Percentiles rank a stretch among this genome's conserved stretches.
These are phyloP conservation scores for Boletus vermiculosoides DNA, from an alignment of 768 basidiomycete genomes.

Conservation along the genomic window DNA sequence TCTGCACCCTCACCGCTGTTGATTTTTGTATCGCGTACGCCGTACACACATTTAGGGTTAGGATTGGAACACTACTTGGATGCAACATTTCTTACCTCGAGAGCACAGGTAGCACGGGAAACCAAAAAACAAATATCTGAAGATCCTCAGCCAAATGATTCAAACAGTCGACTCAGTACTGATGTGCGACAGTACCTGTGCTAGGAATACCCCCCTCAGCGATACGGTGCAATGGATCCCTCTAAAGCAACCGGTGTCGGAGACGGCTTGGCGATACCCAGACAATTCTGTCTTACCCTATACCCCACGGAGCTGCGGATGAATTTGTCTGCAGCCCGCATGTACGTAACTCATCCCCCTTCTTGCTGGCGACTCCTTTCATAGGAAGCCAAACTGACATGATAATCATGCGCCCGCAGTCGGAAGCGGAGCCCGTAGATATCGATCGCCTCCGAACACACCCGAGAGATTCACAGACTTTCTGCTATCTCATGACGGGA, in stretches of 20 bases:
- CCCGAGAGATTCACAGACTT: background rate
- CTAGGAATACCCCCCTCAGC: too few relatives aligned
- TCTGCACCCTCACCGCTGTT: too few relatives aligned
- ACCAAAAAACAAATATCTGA: too few relatives aligned
- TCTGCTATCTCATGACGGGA: background rate
- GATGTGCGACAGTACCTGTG: too few relatives aligned
- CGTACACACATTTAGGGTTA: too few relatives aligned
- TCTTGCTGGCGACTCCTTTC: constrained; percentile 1
- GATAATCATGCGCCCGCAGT: background rate
- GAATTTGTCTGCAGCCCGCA: constrained; percentile 46
- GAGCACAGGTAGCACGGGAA: too few relatives aligned
- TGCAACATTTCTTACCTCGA: too few relatives aligned
- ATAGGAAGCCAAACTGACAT: constrained; percentile 34
- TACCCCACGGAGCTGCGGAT: constrained; percentile 19
- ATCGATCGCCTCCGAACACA: constrained; percentile 8
- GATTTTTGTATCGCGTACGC: too few relatives aligned
- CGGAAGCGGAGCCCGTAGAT: constrained; percentile 3
- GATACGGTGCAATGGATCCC: too few relatives aligned
- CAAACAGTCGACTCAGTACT: too few relatives aligned
- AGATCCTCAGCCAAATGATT: too few relatives aligned
- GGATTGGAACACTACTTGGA: too few relatives aligned
- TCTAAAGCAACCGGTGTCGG: background rate
- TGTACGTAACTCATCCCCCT: constrained; percentile 29
- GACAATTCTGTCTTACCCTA: constrained; percentile 1
- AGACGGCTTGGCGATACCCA: background rate